These are phyloP conservation scores for Flammula alnicola DNA, from an alignment of 1,284 basidiomycete species.

Conservation along the genomic window DNA sequence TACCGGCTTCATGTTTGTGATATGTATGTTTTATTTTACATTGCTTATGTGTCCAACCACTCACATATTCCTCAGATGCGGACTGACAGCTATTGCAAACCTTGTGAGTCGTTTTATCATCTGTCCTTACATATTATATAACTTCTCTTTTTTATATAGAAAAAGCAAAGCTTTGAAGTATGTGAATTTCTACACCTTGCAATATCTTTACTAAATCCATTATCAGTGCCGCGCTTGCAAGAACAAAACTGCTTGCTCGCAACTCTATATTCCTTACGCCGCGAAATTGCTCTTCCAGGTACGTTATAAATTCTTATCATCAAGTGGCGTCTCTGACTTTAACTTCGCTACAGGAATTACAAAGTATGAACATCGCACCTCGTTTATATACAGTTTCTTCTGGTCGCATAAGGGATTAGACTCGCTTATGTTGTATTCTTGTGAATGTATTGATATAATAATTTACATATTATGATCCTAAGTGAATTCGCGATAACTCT, in stretches of 20 bases:
- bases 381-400: slow-evolving; percentile 83
- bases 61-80: slow-evolving; percentile 63
- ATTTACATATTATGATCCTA: slow-evolving; percentile 46
- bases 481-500: slow-evolving; percentile 17
- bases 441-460: slow-evolving; percentile 48
- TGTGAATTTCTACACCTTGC: slow-evolving; percentile 12
- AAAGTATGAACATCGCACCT: slow-evolving; percentile 91
- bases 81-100: slow-evolving; percentile 94
- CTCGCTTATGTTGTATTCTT: slow-evolving; percentile 27
- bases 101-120: slow-evolving; percentile 54
- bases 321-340: neutral
- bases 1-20: slow-evolving; percentile 96
- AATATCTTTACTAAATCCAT: slow-evolving; percentile 23
- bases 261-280: slow-evolving; percentile 90
- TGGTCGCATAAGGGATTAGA: slow-evolving; percentile 76
- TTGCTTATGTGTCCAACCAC: neutral
- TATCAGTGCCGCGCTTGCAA: slow-evolving; percentile 84
- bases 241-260: slow-evolving; percentile 93
- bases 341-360: slow-evolving; percentile 69
- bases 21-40: slow-evolving; percentile 60
- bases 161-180: slow-evolving; percentile 86
- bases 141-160: slow-evolving; percentile 43
- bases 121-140: slow-evolving; percentile 7
- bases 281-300: slow-evolving; percentile 93
- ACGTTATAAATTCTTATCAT: slow-evolving; percentile 23